phyloP scores from a whole-genome alignment of 805 yeast species.

The Saccharomyces mikatae region DNA sequence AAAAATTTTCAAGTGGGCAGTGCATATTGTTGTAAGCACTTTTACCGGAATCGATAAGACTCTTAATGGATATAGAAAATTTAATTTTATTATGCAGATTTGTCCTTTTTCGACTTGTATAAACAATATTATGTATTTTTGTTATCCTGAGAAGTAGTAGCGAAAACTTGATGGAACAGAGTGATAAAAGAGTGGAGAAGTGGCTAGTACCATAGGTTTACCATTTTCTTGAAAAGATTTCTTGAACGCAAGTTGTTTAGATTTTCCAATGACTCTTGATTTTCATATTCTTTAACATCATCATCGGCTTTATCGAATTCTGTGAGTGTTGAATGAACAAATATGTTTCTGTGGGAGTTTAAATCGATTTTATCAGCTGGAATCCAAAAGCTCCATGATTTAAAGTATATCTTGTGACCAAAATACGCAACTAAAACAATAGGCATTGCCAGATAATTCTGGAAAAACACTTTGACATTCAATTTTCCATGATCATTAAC shows the following conservation, averaged over 20 bases:
- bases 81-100: background rate
- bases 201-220: background rate
- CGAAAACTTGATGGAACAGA: background rate
- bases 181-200: background rate
- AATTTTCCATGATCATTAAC: slow-evolving; percentile 24
- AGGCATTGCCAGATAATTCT: slow-evolving; percentile 42
- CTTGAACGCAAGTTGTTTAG: background rate
- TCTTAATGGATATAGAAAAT: background rate
- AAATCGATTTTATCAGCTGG: slow-evolving; percentile 44
- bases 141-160: background rate
- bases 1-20: background rate
- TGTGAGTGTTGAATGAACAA: background rate
- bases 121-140: background rate
- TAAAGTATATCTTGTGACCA: slow-evolving; percentile 38
- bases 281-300: background rate
- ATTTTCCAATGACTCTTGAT: background rate
- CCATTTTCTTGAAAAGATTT: background rate
- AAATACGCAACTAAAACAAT: slow-evolving; percentile 38
- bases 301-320: background rate
- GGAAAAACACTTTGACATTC: slow-evolving; percentile 37
- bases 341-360: slow-evolving; percentile 13
- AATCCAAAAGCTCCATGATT: slow-evolving; percentile 28
- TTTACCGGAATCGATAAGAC: background rate
- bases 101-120: background rate
- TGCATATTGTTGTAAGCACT: background rate